phyloP scores from a whole-genome alignment of 2,329 filamentous ascomycete species.

The Colletotrichum karsti region DNA sequence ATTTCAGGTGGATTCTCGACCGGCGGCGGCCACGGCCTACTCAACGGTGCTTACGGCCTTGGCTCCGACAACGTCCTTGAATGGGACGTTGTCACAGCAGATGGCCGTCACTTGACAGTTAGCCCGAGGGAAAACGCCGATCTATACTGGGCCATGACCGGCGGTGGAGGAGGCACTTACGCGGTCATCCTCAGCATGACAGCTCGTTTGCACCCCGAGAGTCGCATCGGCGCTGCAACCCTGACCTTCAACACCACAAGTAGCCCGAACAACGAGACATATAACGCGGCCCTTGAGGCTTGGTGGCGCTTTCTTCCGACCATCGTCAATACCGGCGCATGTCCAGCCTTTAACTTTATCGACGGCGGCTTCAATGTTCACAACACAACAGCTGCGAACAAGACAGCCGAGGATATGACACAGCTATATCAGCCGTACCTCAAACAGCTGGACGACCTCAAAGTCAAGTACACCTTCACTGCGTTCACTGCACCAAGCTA shows the following conservation, averaged over 20 bases:
- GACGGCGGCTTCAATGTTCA: background rate
- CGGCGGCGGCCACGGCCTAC: slow-evolving; percentile 61
- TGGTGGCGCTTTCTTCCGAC: background rate
- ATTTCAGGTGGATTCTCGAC: slow-evolving; percentile 62
- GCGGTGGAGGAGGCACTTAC: slow-evolving; percentile 61
- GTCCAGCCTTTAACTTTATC: background rate
- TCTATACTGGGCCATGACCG: slow-evolving; percentile 63
- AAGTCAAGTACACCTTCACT: background rate
- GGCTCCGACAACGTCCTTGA: slow-evolving; percentile 60
- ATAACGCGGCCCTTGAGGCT: background rate
- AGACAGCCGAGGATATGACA: background rate
- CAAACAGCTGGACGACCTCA: background rate
- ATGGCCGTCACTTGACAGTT: slow-evolving; percentile 51
- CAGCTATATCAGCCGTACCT: background rate
- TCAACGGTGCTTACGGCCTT: slow-evolving; percentile 56
- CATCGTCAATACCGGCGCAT: background rate
- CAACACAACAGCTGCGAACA: background rate
- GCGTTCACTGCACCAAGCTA: background rate
- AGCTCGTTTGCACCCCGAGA: background rate
- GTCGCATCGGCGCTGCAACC: background rate
- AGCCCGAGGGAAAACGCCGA: slow-evolving; percentile 52
- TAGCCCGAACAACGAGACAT: background rate
- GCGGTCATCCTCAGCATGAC: slow-evolving; percentile 50
- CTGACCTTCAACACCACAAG: background rate
- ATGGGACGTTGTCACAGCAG: slow-evolving; percentile 55